phyloP scores from a whole-genome alignment of 2,329 filamentous ascomycete genomes.

The Rhytidhysteron rufulum region DNA sequence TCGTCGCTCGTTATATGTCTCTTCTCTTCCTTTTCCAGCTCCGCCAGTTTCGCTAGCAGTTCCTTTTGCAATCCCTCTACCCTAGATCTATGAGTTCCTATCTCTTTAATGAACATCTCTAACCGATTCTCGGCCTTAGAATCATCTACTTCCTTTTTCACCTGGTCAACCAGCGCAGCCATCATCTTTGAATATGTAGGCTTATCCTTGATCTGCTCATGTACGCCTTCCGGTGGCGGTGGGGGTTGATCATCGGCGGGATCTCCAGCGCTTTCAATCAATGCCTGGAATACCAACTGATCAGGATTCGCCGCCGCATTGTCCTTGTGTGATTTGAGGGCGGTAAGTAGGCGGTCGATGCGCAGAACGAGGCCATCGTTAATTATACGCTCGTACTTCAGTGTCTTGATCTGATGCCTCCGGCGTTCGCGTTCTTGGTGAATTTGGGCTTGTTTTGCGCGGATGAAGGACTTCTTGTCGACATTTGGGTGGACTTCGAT shows the following conservation, averaged over 20 bases:
- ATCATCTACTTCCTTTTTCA: slow-evolving; percentile 80
- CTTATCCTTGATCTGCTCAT: slow-evolving; percentile 68
- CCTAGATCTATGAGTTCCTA: slow-evolving; percentile 72
- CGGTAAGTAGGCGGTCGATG: slow-evolving; percentile 72
- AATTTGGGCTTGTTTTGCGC: slow-evolving; percentile 96
- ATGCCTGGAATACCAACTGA: slow-evolving; percentile 80
- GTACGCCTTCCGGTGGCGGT: slow-evolving; percentile 74
- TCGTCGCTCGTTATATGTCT: slow-evolving; percentile 92
- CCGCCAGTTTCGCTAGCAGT: slow-evolving; percentile 67
- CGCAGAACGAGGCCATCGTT: slow-evolving; percentile 86
- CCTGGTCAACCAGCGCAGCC: slow-evolving; percentile 89
- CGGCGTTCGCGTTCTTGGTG: slow-evolving; percentile 85
- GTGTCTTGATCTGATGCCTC: slow-evolving; percentile 81
- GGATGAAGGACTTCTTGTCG: slow-evolving; percentile 97
- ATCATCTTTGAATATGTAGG: slow-evolving; percentile 97
- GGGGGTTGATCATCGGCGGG: slow-evolving; percentile 68
- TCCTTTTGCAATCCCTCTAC: slow-evolving; percentile 75
- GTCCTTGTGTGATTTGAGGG: slow-evolving; percentile 69
- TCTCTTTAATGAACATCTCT: slow-evolving; percentile 71
- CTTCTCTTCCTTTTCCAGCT: slow-evolving; percentile 79
- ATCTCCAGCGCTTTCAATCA: slow-evolving; percentile 75
- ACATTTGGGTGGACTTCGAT: slow-evolving; percentile 98
- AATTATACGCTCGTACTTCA: slow-evolving; percentile 88
- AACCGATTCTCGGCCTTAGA: slow-evolving; percentile 63
- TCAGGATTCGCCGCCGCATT: slow-evolving; percentile 57